Conservation (phyloP, 2,329 filamentous ascomycete species). For the Stachybotrys chartarum region DNA sequence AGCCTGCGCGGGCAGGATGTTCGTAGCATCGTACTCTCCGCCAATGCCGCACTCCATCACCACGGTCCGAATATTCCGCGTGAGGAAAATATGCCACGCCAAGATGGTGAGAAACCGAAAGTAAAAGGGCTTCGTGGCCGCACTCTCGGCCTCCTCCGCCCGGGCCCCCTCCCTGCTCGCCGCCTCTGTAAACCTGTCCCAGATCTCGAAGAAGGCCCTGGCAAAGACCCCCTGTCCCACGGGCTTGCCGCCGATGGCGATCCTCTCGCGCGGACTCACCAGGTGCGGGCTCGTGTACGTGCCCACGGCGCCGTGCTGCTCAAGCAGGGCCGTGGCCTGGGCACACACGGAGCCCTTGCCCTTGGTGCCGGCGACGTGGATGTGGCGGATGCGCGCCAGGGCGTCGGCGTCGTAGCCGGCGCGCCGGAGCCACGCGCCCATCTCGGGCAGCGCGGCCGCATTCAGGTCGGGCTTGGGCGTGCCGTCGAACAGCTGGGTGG, state of each 20-base stretch:
- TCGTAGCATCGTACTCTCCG: slow-evolving; percentile 88
- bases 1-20: slow-evolving; percentile 58
- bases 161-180: slow-evolving; percentile 23
- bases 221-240: slow-evolving; percentile 64
- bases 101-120: slow-evolving; percentile 88
- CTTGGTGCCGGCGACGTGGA: slow-evolving; percentile 91
- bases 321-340: slow-evolving; percentile 74
- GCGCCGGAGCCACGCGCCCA: slow-evolving; percentile 67
- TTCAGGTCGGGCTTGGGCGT: slow-evolving; percentile 50
- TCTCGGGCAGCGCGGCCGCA: slow-evolving; percentile 70
- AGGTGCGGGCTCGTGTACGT: slow-evolving; percentile 85
- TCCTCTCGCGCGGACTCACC: slow-evolving; percentile 75
- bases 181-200: slow-evolving; percentile 52
- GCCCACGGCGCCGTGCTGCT: slow-evolving; percentile 47
- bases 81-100: slow-evolving; percentile 75
- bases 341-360: slow-evolving; percentile 88
- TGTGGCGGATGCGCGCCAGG: slow-evolving; percentile 39
- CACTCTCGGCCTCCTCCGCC: slow-evolving; percentile 40
- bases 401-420: slow-evolving; percentile 59
- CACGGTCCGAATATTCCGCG: slow-evolving; percentile 68
- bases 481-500: slow-evolving; percentile 43
- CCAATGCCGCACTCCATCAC: slow-evolving; percentile 93
- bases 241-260: slow-evolving; percentile 68
- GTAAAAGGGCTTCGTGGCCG: slow-evolving; percentile 73
- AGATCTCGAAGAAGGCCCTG: slow-evolving; percentile 75